Evolutionary conservation across 208 protist genomes (phyloP), one percentile per base, ranked within the genome.

Genomic region (Blastocrithidia nonstop): DNA sequence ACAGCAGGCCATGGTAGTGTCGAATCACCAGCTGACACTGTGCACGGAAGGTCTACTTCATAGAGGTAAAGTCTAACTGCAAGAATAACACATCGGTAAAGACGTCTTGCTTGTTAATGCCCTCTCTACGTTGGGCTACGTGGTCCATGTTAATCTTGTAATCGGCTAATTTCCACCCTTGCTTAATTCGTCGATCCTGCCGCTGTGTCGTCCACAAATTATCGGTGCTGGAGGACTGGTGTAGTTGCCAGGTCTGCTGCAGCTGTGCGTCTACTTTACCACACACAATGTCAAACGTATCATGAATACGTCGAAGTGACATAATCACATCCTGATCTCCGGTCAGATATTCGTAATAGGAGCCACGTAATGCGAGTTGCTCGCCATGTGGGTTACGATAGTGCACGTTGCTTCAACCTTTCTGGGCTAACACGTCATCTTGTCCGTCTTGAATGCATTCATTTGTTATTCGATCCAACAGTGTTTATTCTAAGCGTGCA

Each of bases 1-100:
- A 95, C 4, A 98, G 80, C 0, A 98, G 75, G 24, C 70, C 57
- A 43, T 95, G 94, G 58, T 97, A 96, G 66, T 95, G 84, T 52
- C 75, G 81, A 63, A 97, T 94, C 61, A 97, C 97, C 16, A 93
- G 56, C 50, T 89, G 75, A 61, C 95, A 98, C 60, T 98, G 95
- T 31, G 62, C 58, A 13, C 95, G 71, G 54, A 98, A 93, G 7
- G 91, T 86, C 35, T 93, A 73, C 83, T 98, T 98, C 70, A 98
- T 94, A 45, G 81, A 84, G 24, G 76, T 78, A 69, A 90, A 97
- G 67, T 98, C 95, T 4, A 98, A 62, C 53, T 93, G 75, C 28
- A 98, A 43, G 68, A 98, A 98, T 32, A 88, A 55, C 13, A 98
- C 89, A 51, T 92, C 83, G 19, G 75, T 71, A 38, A 87, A 96